These are phyloP conservation scores for Aspergillus sclerotialis DNA, from an alignment of 2,329 filamentous ascomycete genomes.

Conservation along the genomic window DNA sequence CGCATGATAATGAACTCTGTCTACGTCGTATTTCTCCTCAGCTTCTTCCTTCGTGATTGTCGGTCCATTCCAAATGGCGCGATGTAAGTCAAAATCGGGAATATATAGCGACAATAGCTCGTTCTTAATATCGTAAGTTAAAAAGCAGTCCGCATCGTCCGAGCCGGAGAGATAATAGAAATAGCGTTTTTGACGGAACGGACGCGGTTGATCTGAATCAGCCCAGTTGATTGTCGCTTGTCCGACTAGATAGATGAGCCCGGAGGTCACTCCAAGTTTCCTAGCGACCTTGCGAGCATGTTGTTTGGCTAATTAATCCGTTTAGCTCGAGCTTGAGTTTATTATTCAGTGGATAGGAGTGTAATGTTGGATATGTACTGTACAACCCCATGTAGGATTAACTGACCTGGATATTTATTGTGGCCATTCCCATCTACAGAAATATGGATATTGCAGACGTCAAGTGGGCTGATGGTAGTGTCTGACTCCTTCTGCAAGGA, in stretches of 20 bases:
- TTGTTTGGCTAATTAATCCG: slow-evolving; percentile 36
- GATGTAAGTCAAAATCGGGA: slow-evolving; percentile 56
- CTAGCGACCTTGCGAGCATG: slow-evolving; percentile 43
- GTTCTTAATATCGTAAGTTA: slow-evolving; percentile 51
- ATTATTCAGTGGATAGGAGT: too few relatives aligned
- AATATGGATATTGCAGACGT: slow-evolving; percentile 25
- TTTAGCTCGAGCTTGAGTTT: slow-evolving; percentile 1
- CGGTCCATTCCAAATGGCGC: slow-evolving; percentile 37
- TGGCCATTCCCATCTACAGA: slow-evolving; percentile 18
- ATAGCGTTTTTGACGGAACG: slow-evolving; percentile 55
- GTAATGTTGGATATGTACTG: too few relatives aligned
- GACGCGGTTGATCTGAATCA: slow-evolving; percentile 52
- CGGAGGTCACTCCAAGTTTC: slow-evolving; percentile 35
- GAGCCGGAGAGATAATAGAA: slow-evolving; percentile 55
- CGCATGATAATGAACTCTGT: slow-evolving; percentile 57
- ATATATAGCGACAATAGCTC: slow-evolving; percentile 68
- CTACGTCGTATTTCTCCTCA: slow-evolving; percentile 57
- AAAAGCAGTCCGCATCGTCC: slow-evolving; percentile 47
- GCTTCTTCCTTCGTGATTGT: slow-evolving; percentile 49
- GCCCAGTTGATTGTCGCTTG: slow-evolving; percentile 44
- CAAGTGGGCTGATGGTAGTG: slow-evolving; percentile 17
- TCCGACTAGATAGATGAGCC: slow-evolving; percentile 53
- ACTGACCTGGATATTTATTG: slow-evolving; percentile 37
- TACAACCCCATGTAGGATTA: too few relatives aligned
- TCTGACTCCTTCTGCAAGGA: slow-evolving; percentile 4